phyloP scores from a whole-genome alignment of 1,284 basidiomycete species.

The Cutaneotrichosporon sp. region DNA sequence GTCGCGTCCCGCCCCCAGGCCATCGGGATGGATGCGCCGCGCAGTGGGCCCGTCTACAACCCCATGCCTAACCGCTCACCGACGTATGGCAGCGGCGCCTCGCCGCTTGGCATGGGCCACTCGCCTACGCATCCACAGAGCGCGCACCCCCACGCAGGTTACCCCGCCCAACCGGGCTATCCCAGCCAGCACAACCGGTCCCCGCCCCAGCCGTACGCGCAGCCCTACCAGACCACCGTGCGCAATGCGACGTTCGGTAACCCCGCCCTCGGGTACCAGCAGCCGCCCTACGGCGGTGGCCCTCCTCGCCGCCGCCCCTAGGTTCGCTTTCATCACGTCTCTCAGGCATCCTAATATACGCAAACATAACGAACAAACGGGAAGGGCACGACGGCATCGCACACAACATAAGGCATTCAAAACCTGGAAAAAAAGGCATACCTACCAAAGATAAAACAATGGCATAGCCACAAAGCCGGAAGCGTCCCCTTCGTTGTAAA shows the following conservation, averaged over 20 bases:
- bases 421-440: no score
- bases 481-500: no score
- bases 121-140: not conserved
- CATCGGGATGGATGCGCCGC: slow-evolving; percentile 13
- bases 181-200: not conserved
- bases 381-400: no score
- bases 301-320: no score
- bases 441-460: no score
- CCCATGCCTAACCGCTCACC: not conserved
- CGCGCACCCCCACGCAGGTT: not conserved
- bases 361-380: no score
- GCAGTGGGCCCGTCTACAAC: not conserved
- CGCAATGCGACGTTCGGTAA: not conserved
- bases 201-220: not conserved
- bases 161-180: no score
- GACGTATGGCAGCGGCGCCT: not conserved
- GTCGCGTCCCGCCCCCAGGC: not conserved
- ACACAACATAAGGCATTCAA: no score
- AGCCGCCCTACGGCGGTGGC: not conserved
- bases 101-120: no score
- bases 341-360: no score
- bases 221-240: not conserved
- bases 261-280: not conserved
- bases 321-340: no score
- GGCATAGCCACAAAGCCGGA: no score